phyloP scores from a whole-genome alignment of 208 protist genomes.

The Wallacemonas sp. region DNA sequence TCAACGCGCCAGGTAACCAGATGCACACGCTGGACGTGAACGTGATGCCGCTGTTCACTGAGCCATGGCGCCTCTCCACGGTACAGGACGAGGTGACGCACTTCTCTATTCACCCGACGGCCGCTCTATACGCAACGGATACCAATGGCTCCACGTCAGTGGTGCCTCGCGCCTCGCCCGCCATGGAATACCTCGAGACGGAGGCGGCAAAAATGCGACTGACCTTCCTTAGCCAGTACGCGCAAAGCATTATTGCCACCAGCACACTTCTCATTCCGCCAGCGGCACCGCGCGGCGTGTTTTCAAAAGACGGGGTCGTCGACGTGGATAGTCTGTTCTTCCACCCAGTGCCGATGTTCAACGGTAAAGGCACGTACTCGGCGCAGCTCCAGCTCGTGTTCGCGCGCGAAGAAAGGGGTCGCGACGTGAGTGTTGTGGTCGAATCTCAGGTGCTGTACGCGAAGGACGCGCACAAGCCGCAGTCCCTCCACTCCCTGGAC shows the following conservation, averaged over 20 bases:
- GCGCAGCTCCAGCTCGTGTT: conserved; percentile 65
- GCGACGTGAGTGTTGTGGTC: conserved; percentile 51
- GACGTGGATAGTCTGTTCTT: conserved; percentile 59
- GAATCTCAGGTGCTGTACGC: conserved; percentile 57
- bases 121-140: not conserved
- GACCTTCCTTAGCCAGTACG: conserved; percentile 46
- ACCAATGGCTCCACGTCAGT: not conserved
- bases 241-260: conserved; percentile 53
- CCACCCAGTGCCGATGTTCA: conserved; percentile 54
- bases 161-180: not conserved
- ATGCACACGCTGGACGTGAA: conserved; percentile 59
- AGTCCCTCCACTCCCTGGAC: conserved; percentile 34
- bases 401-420: conserved; percentile 39
- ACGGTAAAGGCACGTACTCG: conserved; percentile 47
- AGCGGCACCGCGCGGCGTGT: conserved; percentile 27
- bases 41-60: conserved; percentile 52
- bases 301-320: conserved; percentile 46
- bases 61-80: conserved; percentile 36
- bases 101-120: not conserved
- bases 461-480: conserved; percentile 27
- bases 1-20: conserved; percentile 37
- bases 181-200: conserved; percentile 4
- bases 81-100: conserved; percentile 1
- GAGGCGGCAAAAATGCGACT: conserved; percentile 18
- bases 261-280: conserved; percentile 61